Evolutionary conservation across 441 rosid genomes (phyloP).

Genomic region (Euphorbia celastroides): DNA sequence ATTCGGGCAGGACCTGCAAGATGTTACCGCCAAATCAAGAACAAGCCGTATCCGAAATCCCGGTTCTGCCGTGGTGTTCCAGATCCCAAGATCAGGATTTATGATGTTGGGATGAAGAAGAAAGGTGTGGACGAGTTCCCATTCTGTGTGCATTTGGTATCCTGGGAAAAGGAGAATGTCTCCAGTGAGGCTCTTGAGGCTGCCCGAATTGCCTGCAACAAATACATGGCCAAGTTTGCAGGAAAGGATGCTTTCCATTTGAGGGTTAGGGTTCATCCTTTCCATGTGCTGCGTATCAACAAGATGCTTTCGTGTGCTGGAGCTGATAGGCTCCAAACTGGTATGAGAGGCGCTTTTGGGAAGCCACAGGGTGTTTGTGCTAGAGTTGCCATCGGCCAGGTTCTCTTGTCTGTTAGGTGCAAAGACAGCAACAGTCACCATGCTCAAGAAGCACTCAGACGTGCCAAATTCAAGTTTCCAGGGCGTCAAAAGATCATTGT

Average conservation of each 20-base stretch:
- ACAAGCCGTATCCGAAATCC: conserved; percentile 85
- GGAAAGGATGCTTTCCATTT: conserved; percentile 93
- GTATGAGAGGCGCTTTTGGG: conserved; percentile 65
- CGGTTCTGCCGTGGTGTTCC: conserved; percentile 89
- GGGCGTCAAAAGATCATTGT: conserved; percentile 9
- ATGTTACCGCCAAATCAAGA: conserved; percentile 87
- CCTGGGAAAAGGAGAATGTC: conserved; percentile 90
- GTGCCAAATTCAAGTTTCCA: conserved; percentile 77
- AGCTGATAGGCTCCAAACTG: conserved; percentile 92
- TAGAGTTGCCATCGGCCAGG: conserved; percentile 70
- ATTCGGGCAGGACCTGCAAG: conserved; percentile 66
- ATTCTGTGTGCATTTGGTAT: conserved; percentile 82
- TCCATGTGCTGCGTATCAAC: conserved; percentile 87
- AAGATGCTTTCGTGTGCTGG: conserved; percentile 98
- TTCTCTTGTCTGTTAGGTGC: conserved; percentile 77
- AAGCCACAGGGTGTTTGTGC: conserved; percentile 55
- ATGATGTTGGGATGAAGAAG: conserved; percentile 91
- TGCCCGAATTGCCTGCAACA: conserved; percentile 92
- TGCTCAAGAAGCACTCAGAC: conserved; percentile 92
- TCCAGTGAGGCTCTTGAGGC: conserved; percentile 93
- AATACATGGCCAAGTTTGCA: conserved; percentile 80
- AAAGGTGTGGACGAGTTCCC: conserved; percentile 91
- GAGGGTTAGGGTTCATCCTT: conserved; percentile 85
- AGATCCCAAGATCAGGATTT: conserved; percentile 82
- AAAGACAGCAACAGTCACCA: conserved; percentile 71